Evolutionary conservation across 2,329 filamentous ascomycete genomes (phyloP), one percentile per base, ranked within the genome.

Genomic region (Cladophialophora yegresii): DNA sequence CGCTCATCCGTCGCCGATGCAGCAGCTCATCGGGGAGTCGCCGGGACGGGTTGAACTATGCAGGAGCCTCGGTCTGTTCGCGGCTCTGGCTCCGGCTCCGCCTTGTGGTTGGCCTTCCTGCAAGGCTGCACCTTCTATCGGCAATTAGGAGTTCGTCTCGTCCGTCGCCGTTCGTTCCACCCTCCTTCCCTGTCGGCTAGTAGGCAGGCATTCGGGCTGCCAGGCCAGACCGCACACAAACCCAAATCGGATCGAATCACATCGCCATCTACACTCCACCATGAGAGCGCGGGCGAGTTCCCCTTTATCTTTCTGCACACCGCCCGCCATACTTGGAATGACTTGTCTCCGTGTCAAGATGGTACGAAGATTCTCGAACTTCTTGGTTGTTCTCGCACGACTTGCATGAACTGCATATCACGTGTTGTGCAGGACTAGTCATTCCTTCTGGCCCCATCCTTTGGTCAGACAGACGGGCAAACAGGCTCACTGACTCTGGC

Each of bases 141-240:
- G 47, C 47, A 50, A 20, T 50, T 26, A 50, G 47, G 47, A 50
- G 47, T 50, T 22, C 47, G 23, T 23, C 26, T n/a, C 40, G 40
- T n/a, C 3, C 3, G 40, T 43, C n/a, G 12, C 9, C 3, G 47
- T 23, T 50, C 47, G 20, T 23, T 26, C 23, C 12, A 23, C 47
- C 47, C 20, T 50, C 9, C 47, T 16, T 4, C 47, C 2, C 5
- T 9, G 4, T 9, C 20, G 9, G 47, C 47, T 26, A 22, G 9
- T 0, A 50, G 5, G 36, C 36, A 16, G 36, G 16, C 36, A 28
- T 28, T 28, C 26, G 36, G 16, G 36, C 33, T 36, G 33, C 36
- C 36, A 20, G 13, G 36, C 16, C 36, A 20, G 36, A 43, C 6
- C 26, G 6, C 13, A 43, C 36, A 1, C 5, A 40, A 43, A 43